These are phyloP conservation scores for Neurospora sp. DNA, from an alignment of 495 filamentous ascomycete species.

Conservation along the genomic window DNA sequence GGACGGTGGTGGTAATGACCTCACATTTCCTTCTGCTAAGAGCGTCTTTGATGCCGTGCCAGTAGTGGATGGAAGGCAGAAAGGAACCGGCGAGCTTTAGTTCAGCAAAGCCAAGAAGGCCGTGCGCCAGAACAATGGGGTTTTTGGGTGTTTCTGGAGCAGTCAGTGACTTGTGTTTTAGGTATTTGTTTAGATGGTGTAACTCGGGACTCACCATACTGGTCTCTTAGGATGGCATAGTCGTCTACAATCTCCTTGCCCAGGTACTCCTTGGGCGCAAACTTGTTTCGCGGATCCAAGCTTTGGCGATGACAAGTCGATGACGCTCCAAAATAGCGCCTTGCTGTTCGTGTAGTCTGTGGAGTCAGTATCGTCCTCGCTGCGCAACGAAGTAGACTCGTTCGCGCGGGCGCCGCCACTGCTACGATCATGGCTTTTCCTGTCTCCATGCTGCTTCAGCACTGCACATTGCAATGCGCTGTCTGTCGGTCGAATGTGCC, in stretches of 20 bases:
- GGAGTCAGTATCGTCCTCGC: background rate
- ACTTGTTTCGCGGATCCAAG: background rate
- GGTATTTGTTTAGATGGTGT: background rate
- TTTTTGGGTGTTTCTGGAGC: conserved; percentile 49
- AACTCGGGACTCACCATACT: conserved; percentile 47
- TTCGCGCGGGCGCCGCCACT: background rate
- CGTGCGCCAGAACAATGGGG: conserved; percentile 79
- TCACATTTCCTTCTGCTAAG: conserved; percentile 60
- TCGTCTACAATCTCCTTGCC: conserved; percentile 67
- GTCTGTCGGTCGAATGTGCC: background rate
- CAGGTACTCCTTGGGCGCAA: conserved; percentile 44
- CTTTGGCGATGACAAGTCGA: background rate
- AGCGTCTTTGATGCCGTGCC: conserved; percentile 81
- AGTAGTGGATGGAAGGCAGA: conserved; percentile 77
- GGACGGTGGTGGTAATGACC: conserved; percentile 74
- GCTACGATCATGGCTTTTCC: background rate
- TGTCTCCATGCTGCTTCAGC: background rate
- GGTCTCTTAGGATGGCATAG: conserved; percentile 58
- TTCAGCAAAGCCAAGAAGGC: conserved; percentile 84
- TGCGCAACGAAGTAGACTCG: background rate
- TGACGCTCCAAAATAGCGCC: background rate
- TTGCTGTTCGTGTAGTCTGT: background rate
- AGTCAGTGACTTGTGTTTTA: background rate
- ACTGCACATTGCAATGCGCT: background rate
- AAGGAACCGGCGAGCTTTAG: conserved; percentile 58